phyloP scores from a whole-genome alignment of 2,329 filamentous ascomycete species.

The Tolypocladium inflatum region DNA sequence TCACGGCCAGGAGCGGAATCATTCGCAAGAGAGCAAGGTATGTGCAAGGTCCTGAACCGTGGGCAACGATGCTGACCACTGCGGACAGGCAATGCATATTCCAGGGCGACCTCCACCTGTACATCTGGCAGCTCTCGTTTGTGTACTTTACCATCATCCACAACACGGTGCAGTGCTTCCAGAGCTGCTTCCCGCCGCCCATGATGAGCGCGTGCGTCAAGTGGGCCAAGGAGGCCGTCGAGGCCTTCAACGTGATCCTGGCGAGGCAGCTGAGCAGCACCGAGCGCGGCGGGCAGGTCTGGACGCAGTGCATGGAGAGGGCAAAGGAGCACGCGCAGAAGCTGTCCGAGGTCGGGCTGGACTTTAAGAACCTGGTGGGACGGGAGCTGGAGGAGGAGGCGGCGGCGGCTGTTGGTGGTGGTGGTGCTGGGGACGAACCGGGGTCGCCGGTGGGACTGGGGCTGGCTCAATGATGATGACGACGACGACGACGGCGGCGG shows the following conservation, averaged over 20 bases:
- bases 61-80: neutral
- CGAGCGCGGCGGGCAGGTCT: conserved; percentile 63
- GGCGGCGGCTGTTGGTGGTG: conserved; percentile 7
- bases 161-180: conserved; percentile 86
- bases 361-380: conserved; percentile 78
- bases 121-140: conserved; percentile 91
- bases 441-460: conserved; percentile 16
- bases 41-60: neutral
- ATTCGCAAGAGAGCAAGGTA: conserved; percentile 80
- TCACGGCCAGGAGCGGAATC: conserved; percentile 66
- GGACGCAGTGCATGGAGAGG: conserved; percentile 73
- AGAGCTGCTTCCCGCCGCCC: conserved; percentile 71
- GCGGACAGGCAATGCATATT: conserved; percentile 75
- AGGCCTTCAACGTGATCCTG: conserved; percentile 79
- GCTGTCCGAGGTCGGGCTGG: conserved; percentile 76
- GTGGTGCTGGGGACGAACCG: conserved; percentile 7
- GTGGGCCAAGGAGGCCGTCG: conserved; percentile 95
- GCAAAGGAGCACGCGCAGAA: conserved; percentile 73
- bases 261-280: conserved; percentile 80
- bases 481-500: neutral
- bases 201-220: conserved; percentile 94
- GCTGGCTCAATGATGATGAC: conserved; percentile 12
- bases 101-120: conserved; percentile 82
- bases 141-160: conserved; percentile 92
- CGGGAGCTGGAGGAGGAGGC: conserved; percentile 33